Evolutionary conservation across 345 rosid genomes (phyloP).

Genomic region (Kernera saxatilis): DNA sequence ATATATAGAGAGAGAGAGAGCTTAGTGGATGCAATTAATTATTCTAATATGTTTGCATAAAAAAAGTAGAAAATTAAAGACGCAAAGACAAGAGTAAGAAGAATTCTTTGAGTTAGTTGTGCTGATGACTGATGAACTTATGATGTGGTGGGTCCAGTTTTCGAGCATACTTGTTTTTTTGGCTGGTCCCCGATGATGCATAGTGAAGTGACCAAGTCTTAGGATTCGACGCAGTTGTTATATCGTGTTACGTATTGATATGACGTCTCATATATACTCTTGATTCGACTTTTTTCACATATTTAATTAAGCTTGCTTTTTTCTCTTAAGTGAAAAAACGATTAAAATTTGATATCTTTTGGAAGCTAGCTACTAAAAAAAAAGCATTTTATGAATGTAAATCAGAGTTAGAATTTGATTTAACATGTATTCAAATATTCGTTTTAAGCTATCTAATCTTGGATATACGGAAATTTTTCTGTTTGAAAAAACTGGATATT

Average conservation of each 20-base stretch:
- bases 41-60: not conserved
- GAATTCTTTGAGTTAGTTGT: slow-evolving; percentile 7
- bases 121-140: slow-evolving; percentile 4
- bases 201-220: slow-evolving; percentile 21
- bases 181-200: slow-evolving; percentile 1
- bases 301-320: not conserved
- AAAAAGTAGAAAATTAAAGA: not conserved
- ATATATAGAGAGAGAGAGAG: too few species aligned
- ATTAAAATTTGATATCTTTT: not conserved
- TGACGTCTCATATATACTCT: not conserved
- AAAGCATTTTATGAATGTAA: too few species aligned
- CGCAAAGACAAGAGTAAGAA: not conserved
- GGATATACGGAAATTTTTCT: too few species aligned
- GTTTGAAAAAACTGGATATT: too few species aligned
- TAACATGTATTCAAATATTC: too few species aligned
- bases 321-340: not conserved
- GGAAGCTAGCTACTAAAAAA: too few species aligned
- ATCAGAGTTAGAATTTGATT: too few species aligned
- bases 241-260: not conserved
- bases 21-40: not conserved
- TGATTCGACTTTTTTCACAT: not conserved
- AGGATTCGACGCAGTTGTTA: slow-evolving; percentile 10
- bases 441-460: too few species aligned
- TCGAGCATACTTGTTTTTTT: not conserved
- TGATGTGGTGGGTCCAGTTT: slow-evolving; percentile 11